phyloP scores from a whole-genome alignment of 495 filamentous ascomycete genomes.

The Aspergillus ostianus region DNA sequence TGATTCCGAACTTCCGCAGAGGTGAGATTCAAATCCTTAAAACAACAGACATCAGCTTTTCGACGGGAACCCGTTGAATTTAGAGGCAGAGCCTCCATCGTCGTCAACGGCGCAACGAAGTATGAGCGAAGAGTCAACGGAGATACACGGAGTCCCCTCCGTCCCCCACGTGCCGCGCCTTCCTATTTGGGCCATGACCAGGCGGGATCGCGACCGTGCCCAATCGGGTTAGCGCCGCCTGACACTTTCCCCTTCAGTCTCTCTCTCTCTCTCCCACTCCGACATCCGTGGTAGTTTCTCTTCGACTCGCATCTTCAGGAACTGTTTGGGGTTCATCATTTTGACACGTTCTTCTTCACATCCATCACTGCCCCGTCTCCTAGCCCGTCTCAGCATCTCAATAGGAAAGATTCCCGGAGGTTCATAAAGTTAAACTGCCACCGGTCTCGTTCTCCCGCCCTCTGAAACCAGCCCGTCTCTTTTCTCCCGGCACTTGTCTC shows the following conservation, averaged over 20 bases:
- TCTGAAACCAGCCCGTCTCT: neutral
- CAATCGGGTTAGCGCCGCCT: slow-evolving; percentile 9
- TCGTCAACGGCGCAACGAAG: slow-evolving; percentile 1
- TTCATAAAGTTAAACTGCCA: neutral
- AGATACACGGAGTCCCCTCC: slow-evolving; percentile 14
- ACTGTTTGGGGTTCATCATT: too few relatives aligned
- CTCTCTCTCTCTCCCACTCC: neutral
- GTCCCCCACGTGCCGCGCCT: slow-evolving; percentile 9
- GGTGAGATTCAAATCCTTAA: neutral
- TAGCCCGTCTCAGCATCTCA: neutral
- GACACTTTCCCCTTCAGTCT: neutral
- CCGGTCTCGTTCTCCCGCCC: neutral
- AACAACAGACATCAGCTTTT: neutral
- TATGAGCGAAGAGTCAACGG: neutral
- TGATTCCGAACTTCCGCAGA: neutral
- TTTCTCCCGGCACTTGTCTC: slow-evolving; percentile 1
- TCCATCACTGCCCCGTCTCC: neutral
- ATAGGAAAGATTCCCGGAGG: neutral
- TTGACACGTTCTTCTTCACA: neutral
- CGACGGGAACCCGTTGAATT: neutral
- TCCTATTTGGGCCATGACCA: slow-evolving; percentile 9
- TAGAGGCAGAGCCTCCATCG: slow-evolving; percentile 1
- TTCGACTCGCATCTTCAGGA: too few relatives aligned
- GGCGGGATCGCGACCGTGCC: slow-evolving; percentile 8
- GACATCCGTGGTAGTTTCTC: too few relatives aligned